Evolutionary conservation across 495 filamentous ascomycete genomes (phyloP).

Genomic region (Cercophora samala): DNA sequence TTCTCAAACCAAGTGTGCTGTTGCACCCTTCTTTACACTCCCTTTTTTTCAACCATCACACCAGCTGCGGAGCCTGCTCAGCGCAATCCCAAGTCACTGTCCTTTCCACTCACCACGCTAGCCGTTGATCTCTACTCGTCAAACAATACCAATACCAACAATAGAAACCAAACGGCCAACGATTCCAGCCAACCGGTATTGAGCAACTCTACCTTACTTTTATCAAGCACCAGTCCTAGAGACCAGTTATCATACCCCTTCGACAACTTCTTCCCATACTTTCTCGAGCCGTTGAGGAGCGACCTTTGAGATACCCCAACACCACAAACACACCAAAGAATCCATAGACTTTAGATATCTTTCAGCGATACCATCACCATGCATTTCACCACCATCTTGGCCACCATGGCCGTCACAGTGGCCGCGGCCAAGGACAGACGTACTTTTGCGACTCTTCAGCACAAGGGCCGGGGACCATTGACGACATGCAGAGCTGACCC

Average conservation of each 20-base stretch:
- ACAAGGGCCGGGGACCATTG: slow-evolving; percentile 46
- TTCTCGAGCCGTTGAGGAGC: slow-evolving; percentile 10
- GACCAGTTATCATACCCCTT: slow-evolving; percentile 15
- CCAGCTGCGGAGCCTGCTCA: slow-evolving; percentile 5
- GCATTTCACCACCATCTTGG: slow-evolving; percentile 25
- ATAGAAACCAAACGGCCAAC: background rate
- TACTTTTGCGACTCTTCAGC: slow-evolving; percentile 47
- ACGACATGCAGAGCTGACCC: slow-evolving; percentile 62
- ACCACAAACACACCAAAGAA: background rate
- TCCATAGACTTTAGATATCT: slow-evolving; percentile 1
- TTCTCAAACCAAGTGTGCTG: background rate
- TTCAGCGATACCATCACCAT: slow-evolving; percentile 15
- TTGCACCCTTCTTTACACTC: slow-evolving; percentile 4
- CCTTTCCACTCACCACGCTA: slow-evolving; percentile 2
- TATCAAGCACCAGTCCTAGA: slow-evolving; percentile 25
- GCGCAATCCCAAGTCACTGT: background rate
- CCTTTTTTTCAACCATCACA: background rate
- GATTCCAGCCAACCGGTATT: slow-evolving; percentile 9
- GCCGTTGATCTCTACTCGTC: background rate
- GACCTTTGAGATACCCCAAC: slow-evolving; percentile 7
- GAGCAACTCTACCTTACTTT: slow-evolving; percentile 1
- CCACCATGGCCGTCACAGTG: slow-evolving; percentile 27
- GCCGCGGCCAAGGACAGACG: slow-evolving; percentile 34
- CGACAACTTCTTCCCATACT: background rate
- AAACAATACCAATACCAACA: background rate